Base-by-base conservation (phyloP, 2,329 filamentous ascomycete genomes). In the Pezicula carpinea region DNA sequence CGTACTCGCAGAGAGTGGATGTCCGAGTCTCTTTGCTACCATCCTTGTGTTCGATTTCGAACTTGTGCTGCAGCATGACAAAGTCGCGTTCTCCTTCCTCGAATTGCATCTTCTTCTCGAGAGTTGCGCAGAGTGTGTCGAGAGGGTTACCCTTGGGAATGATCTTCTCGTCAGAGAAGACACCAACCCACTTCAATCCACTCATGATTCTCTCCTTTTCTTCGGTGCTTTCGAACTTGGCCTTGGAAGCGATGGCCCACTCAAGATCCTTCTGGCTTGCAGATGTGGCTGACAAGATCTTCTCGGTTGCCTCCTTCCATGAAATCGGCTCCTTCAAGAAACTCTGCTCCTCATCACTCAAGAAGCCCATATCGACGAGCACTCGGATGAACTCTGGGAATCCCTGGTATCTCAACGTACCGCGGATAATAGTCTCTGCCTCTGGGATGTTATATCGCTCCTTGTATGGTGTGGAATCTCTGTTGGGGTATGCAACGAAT, bases 361-460 rank as follows among this genome's bases (percentile, higher is more conserved):
- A 79, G 80, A 96, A 96, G 55, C 89, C 90, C 51, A 91, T 87
- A 65, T 96, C 87, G 51, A 95, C 89, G 10, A 97, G 82, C 21
- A 84, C 80, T 65, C 85, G 86, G 72, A 96, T 80, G 69, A 96
- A 92, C 66, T 95, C 81, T 3, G 91, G 90, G 79, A 96, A 96
- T 38, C 92, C 90, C 56, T 81, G 76, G 74, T 93, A 97, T 56
- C 92, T 77, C 31, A 96, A 79, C 23, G 90, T 95, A 53, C 87
- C 88, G 43, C 89, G 80, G 65, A 96, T 75, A 60, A 96, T 81
- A 43, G 88, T 96, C 69, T 95, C 71, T 13, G 89, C 89, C 73
- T 97, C 92, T 43, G 91, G 90, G 63, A 96, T 96, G 69, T 81
- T 72, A 79, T 96, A 96, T 53, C 88, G 82, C 76, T 95, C 85